Conservation (phyloP, 495 filamentous ascomycete genomes). For the Sphaerosporella brunnea region DNA sequence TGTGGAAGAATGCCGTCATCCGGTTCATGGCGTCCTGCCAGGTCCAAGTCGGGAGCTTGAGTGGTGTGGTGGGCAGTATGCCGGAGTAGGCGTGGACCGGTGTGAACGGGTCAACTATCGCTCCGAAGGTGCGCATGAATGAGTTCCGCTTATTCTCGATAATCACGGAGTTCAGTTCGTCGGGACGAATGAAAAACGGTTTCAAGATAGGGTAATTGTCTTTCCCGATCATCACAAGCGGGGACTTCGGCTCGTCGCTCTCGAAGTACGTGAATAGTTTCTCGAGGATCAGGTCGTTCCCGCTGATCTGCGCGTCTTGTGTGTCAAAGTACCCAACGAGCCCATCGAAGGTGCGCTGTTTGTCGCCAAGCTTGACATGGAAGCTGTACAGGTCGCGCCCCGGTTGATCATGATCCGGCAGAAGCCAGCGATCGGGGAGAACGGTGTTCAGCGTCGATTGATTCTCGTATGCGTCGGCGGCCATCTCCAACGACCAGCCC, state of each 20-base stretch:
- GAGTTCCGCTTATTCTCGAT: too few species aligned
- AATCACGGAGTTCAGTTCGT: too few species aligned
- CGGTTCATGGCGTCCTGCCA: constrained; percentile 28
- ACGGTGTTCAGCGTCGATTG: constrained; percentile 10
- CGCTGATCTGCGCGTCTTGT: not conserved
- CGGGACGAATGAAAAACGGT: too few species aligned
- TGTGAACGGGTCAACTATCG: constrained; percentile 33
- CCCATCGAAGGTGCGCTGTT: constrained; percentile 27
- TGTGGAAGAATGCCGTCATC: constrained; percentile 34
- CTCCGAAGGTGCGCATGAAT: constrained; percentile 26
- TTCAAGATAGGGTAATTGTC: too few species aligned
- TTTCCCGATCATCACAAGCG: too few species aligned
- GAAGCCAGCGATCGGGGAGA: constrained; percentile 3
- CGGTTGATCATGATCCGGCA: constrained; percentile 6
- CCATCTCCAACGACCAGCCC: constrained; percentile 34
- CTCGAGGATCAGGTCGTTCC: constrained; percentile 22
- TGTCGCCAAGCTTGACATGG: constrained; percentile 31
- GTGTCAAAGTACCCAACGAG: constrained; percentile 32
- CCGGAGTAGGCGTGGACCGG: constrained; percentile 29
- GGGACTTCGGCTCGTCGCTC: too few species aligned
- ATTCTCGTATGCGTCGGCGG: constrained; percentile 13
- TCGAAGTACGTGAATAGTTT: constrained; percentile 27
- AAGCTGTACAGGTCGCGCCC: constrained; percentile 19
- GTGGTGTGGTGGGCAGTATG: constrained; percentile 27
- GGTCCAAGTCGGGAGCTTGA: constrained; percentile 32